Evolutionary conservation across 2,329 filamentous ascomycete species (phyloP).

Genomic region (Talaromyces atroroseus): DNA sequence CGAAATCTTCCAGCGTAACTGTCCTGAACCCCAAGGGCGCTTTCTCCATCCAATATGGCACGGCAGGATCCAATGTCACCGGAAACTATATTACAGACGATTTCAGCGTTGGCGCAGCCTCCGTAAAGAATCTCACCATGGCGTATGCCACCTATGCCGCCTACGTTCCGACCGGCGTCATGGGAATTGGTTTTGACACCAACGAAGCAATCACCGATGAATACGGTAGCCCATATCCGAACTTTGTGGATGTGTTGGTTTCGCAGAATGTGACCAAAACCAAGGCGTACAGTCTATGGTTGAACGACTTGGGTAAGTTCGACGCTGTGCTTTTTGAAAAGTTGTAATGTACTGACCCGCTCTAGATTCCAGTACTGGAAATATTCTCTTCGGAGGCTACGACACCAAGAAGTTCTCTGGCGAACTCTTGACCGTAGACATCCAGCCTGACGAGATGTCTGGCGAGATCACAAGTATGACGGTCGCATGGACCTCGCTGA

Average conservation of each 20-base stretch:
- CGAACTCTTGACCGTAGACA: constrained; percentile 55
- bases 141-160: constrained; percentile 26
- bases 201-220: constrained; percentile 19
- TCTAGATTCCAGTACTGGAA: constrained; percentile 57
- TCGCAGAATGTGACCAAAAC: constrained; percentile 51
- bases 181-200: constrained; percentile 37
- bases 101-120: constrained; percentile 27
- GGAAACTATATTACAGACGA: constrained; percentile 36
- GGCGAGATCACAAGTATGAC: constrained; percentile 43
- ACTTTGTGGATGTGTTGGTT: constrained; percentile 61
- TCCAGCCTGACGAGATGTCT: constrained; percentile 50
- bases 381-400: constrained; percentile 73
- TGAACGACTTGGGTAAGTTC: constrained; percentile 37
- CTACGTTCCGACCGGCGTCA: constrained; percentile 25
- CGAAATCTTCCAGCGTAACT: constrained; percentile 19
- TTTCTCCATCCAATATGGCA: constrained; percentile 34
- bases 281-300: constrained; percentile 30
- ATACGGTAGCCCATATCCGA: constrained; percentile 41
- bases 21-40: constrained; percentile 14
- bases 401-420: constrained; percentile 69
- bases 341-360: neutral
- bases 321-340: neutral
- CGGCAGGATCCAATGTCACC: constrained; percentile 30
- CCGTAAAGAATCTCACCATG: constrained; percentile 35
- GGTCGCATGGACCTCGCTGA: constrained; percentile 43